Evolutionary conservation across 1,139 yeast species (phyloP), one percentile per base, ranked within the genome.

Genomic region (Scheffersomyces insectosa): DNA sequence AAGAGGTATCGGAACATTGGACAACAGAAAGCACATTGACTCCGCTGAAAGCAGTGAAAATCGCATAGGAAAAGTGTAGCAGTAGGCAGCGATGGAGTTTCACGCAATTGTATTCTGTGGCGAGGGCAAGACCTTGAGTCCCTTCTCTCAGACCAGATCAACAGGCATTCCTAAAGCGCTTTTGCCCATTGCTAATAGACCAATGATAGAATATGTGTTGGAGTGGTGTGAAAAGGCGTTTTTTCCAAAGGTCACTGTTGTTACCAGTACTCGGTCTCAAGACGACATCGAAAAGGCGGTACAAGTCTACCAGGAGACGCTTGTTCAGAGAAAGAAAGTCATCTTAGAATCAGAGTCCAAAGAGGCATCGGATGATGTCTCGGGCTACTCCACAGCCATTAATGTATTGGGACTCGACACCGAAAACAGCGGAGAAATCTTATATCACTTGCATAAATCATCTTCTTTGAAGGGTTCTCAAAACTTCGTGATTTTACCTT

Each of bases 151-250:
- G 34, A 75, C 74, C 33, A 68, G 80, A 41, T 65, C 75, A 7
- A 73, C 85, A 1, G 91, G 95, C 7, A 60, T 79, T 9, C 81
- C 95, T 5, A 93, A 93, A 68, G 95, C 97, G 0, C 69, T 91
- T 43, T 66, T 95, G 40, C 98, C 99, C 2, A 75, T 95, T 36
- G 98, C 95, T 12, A 91, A 91, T 62, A 77, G 79, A 55, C 96
- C 97, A n/a, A 83, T 93, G 88, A 71, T 95, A 38, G 85, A 85
- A 53, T 87, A 89, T 59, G 95, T 88, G 3, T 72, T 95, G 37
- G 91, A 87, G 52, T 95, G 98, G 98, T 90, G 98, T 72, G 89
- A 85, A 56, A 76, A 77, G 59, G 98, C 96, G 1, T 85, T 85
- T 47, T 87, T 88, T 60, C 78, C 80, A 33, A 79, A 77, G 43